Conservation (phyloP, 2,329 filamentous ascomycete species). For the Aureobasidium sp. region DNA sequence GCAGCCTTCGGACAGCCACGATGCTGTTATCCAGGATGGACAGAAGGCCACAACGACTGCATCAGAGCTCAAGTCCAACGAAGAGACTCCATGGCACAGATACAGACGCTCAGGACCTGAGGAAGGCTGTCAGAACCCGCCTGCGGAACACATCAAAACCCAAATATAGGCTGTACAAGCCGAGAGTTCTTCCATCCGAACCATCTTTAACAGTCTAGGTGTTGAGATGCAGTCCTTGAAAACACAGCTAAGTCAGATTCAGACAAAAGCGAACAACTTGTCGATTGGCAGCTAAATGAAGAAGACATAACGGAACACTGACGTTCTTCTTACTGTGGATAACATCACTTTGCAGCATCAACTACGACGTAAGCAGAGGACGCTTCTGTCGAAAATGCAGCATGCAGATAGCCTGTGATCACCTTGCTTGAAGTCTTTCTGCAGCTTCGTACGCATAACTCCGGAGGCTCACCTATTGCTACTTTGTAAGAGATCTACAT, state of each 20-base stretch:
- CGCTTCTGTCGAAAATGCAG: not conserved
- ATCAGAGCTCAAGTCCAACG: not conserved
- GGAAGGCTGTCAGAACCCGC: not conserved
- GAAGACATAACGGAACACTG: not conserved
- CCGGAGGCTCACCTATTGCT: not conserved
- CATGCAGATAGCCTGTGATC: not conserved
- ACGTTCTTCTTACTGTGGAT: not conserved
- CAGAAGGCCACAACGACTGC: not conserved
- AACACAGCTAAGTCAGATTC: not conserved
- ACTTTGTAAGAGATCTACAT: not conserved
- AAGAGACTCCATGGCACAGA: not conserved
- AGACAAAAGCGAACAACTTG: not conserved
- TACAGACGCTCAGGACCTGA: not conserved
- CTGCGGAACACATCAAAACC: not conserved
- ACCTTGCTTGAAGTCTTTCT: not conserved
- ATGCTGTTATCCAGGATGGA: not conserved
- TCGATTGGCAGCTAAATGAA: not conserved
- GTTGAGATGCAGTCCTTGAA: not conserved
- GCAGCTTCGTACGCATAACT: not conserved
- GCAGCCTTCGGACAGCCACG: not conserved
- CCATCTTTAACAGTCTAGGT: not conserved
- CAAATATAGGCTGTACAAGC: not conserved
- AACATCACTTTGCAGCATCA: not conserved
- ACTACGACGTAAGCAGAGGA: not conserved
- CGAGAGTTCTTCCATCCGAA: not conserved